Conservation (phyloP, 805 yeast genomes). For the Metschnikowia gelsemii region DNA sequence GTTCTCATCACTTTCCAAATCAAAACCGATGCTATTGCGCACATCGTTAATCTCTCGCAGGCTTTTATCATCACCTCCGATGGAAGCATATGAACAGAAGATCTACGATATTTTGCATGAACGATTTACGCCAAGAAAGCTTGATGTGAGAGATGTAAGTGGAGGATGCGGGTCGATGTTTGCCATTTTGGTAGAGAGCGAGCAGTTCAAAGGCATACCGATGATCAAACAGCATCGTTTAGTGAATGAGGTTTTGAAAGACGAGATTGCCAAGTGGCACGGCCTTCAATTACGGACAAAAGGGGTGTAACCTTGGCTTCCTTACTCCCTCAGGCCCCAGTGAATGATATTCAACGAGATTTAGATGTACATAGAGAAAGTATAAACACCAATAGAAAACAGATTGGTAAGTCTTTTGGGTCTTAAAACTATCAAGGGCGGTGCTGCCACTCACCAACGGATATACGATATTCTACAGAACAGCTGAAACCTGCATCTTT, state of each 20-base stretch:
- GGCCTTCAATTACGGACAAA: constrained; percentile 85
- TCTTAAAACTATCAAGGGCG: background rate
- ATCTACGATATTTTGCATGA: constrained; percentile 55
- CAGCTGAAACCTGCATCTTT: background rate
- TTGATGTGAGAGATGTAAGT: constrained; percentile 77
- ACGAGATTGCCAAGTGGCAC: constrained; percentile 91
- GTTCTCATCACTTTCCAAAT: constrained; percentile 4
- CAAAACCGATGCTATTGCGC: background rate
- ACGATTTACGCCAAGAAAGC: constrained; percentile 57
- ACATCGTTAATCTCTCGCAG: constrained; percentile 4
- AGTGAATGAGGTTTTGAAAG: constrained; percentile 77
- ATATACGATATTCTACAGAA: no score
- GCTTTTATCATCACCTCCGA: constrained; percentile 22
- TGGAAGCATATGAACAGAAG: constrained; percentile 63
- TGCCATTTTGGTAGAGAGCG: constrained; percentile 74
- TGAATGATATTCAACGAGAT: background rate
- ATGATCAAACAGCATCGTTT: constrained; percentile 91
- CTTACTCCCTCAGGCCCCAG: no score
- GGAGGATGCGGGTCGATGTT: constrained; percentile 99
- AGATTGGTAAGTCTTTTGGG: background rate
- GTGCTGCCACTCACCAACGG: background rate
- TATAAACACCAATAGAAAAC: background rate
- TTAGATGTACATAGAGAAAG: constrained; percentile 4
- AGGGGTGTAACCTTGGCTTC: constrained; percentile 31
- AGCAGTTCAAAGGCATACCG: constrained; percentile 71